phyloP scores from a whole-genome alignment of 164 flowering plant genomes.

The Vitis riparia region DNA sequence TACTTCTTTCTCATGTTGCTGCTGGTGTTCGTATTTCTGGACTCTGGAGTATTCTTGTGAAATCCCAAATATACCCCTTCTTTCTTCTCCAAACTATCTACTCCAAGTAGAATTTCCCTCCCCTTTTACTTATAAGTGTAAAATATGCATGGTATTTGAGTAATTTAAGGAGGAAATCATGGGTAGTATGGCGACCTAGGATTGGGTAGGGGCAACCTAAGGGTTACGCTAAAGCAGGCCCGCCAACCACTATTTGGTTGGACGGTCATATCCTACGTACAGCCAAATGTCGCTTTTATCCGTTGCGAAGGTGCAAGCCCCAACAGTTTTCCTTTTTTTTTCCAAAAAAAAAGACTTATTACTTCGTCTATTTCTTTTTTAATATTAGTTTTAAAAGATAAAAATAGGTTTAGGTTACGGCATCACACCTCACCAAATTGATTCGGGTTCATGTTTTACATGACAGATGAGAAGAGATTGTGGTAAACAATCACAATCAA shows the following conservation, averaged over 20 bases:
- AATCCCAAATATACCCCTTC: constrained; percentile 1
- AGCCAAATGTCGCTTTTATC: constrained; percentile 15
- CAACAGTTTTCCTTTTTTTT: background rate
- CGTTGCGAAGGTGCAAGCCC: constrained; percentile 14
- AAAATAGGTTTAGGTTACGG: constrained; percentile 11
- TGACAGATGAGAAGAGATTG: background rate
- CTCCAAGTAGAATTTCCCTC: too few species aligned
- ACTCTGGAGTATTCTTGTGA: background rate
- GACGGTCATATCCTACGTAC: constrained; percentile 18
- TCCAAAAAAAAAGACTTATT: too few species aligned
- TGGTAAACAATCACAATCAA: constrained; percentile 10
- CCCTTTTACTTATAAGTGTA: too few species aligned
- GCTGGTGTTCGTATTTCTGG: background rate
- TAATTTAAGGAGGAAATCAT: background rate
- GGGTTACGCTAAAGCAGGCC: constrained; percentile 2
- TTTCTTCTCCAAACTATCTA: background rate
- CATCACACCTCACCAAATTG: constrained; percentile 9
- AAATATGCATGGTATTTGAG: background rate
- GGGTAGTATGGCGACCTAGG: constrained; percentile 1
- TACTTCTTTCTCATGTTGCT: constrained; percentile 2
- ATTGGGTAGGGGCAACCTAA: background rate
- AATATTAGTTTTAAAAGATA: background rate
- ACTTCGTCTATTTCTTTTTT: too few species aligned
- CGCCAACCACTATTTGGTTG: constrained; percentile 31
- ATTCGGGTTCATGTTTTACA: constrained; percentile 7